Percentiles rank a stretch among this genome's conserved stretches.
These are phyloP conservation scores for Geranium brycei DNA, from an alignment of 345 rosid genomes.

Conservation along the genomic window DNA sequence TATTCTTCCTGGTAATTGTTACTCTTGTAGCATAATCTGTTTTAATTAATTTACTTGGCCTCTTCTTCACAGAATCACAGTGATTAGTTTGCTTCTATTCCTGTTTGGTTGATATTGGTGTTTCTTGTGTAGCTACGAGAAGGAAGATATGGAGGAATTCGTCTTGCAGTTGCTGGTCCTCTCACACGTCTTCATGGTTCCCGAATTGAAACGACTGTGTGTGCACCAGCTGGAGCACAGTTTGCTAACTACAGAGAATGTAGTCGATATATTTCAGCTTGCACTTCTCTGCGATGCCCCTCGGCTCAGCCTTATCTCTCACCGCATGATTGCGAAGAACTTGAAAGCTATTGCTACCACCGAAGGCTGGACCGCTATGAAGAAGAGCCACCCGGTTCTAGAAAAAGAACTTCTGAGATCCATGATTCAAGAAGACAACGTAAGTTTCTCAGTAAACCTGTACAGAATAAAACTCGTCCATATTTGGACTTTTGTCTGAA, in stretches of 20 bases:
- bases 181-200: constrained; percentile 63
- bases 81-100: not conserved
- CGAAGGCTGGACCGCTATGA: constrained; percentile 78
- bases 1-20: constrained; percentile 64
- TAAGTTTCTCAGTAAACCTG: constrained; percentile 10
- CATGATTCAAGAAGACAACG: constrained; percentile 64
- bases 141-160: constrained; percentile 47
- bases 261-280: constrained; percentile 66
- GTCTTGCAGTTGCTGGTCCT: constrained; percentile 67
- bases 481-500: not conserved
- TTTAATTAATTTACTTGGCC: not conserved
- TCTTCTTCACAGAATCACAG: too few species aligned
- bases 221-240: constrained; percentile 27
- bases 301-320: constrained; percentile 48
- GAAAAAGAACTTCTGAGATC: constrained; percentile 74
- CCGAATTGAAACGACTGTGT: constrained; percentile 57
- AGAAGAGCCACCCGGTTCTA: constrained; percentile 51
- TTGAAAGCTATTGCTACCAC: constrained; percentile 50
- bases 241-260: constrained; percentile 46
- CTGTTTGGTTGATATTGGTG: not conserved
- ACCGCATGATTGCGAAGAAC: constrained; percentile 33
- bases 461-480: not conserved
- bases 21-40: not conserved
- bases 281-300: constrained; percentile 73
- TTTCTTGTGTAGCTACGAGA: constrained; percentile 35